phyloP scores from a whole-genome alignment of 441 rosid species.

The Gossypium davidsonii region DNA sequence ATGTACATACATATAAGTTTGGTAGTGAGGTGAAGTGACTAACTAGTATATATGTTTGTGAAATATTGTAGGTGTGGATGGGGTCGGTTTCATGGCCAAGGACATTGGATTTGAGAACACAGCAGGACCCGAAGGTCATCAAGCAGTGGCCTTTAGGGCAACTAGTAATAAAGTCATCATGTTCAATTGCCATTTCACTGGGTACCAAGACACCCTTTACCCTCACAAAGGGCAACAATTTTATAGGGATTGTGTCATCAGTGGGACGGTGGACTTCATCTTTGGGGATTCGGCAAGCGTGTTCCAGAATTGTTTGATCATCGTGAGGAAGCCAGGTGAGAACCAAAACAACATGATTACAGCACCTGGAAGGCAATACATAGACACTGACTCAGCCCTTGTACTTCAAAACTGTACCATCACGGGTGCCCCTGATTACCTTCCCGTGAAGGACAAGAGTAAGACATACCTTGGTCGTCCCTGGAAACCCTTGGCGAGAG shows the following conservation, averaged over 20 bases:
- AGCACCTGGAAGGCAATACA: conserved; percentile 39
- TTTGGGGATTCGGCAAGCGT: conserved; percentile 48
- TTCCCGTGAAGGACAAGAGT: conserved; percentile 27
- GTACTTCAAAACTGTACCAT: conserved; percentile 61
- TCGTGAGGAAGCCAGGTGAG: conserved; percentile 41
- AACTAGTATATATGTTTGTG: background rate
- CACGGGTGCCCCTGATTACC: conserved; percentile 36
- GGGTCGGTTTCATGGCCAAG: conserved; percentile 37
- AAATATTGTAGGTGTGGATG: background rate
- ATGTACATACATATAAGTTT: too few relatives aligned
- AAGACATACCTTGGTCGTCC: conserved; percentile 72
- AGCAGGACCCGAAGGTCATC: conserved; percentile 57
- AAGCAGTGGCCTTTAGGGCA: conserved; percentile 69
- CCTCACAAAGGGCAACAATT: conserved; percentile 63
- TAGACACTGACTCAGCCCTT: conserved; percentile 1
- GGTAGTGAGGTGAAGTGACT: too few relatives aligned
- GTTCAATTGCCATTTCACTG: conserved; percentile 53
- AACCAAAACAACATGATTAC: conserved; percentile 38
- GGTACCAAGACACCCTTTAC: conserved; percentile 71
- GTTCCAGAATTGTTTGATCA: conserved; percentile 56
- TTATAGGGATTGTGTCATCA: conserved; percentile 64
- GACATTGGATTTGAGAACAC: conserved; percentile 75
- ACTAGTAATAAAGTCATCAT: conserved; percentile 42
- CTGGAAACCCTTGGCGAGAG: conserved; percentile 26
- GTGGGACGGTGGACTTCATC: conserved; percentile 70